Evolutionary conservation across 139 green algal species (phyloP).

Genomic region (Tetradesmus lagerheimii): DNA sequence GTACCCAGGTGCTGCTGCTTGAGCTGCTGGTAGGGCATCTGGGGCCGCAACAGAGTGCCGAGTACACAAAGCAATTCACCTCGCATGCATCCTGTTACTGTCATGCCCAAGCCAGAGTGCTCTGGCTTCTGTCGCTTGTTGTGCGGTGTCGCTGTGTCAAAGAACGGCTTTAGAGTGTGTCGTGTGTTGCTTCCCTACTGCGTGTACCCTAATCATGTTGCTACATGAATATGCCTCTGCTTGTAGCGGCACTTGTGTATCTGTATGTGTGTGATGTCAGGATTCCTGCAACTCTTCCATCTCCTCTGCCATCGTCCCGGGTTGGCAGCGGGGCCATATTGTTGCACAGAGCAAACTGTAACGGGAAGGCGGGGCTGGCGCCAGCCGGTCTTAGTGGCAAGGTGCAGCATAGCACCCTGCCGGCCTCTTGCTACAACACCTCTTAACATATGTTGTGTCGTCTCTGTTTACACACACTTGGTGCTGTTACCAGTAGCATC

Average conservation of each 20-base stretch:
- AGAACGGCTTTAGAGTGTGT: too few relatives aligned
- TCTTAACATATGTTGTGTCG: not conserved
- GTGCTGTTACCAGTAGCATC: too few relatives aligned
- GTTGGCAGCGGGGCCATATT: constrained; percentile 39
- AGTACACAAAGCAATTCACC: not conserved
- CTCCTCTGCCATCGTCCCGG: constrained; percentile 15
- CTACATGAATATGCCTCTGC: not conserved
- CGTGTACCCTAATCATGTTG: too few relatives aligned
- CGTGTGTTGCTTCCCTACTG: too few relatives aligned
- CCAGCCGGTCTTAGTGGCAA: not conserved
- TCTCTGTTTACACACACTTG: too few relatives aligned
- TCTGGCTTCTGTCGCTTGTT: not conserved
- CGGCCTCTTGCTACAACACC: not conserved
- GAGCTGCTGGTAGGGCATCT: not conserved
- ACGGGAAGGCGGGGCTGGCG: constrained; percentile 3
- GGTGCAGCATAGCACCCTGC: not conserved
- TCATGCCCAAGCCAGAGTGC: not conserved
- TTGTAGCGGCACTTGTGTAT: not conserved
- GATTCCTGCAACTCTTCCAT: constrained; percentile 46
- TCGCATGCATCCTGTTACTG: not conserved
- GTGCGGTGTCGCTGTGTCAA: too few relatives aligned
- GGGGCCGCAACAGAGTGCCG: not conserved
- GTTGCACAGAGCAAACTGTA: constrained; percentile 41
- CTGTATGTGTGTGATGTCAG: not conserved
- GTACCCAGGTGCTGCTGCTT: not conserved